These are phyloP conservation scores for Paraleonurus japonicus DNA, from an alignment of 257 asterid species.

Conservation along the genomic window DNA sequence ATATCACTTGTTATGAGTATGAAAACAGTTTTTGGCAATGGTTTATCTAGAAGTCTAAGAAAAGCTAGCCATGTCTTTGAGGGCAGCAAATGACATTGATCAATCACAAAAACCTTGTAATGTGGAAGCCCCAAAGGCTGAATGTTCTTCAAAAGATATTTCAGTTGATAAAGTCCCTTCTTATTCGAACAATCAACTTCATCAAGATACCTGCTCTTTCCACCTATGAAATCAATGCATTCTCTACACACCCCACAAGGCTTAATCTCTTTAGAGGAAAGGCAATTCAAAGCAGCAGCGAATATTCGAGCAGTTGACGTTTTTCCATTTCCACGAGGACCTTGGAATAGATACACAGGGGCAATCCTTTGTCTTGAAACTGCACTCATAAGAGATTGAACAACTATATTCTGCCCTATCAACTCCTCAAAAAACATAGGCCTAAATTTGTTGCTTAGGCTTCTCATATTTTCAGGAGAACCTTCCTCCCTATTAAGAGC, in stretches of 20 bases:
- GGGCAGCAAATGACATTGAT: slow-evolving; percentile 88
- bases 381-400: slow-evolving; percentile 68
- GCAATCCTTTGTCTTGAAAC: slow-evolving; percentile 68
- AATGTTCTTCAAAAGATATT: slow-evolving; percentile 50
- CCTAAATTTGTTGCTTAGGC: slow-evolving; percentile 80
- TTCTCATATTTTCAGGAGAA: slow-evolving; percentile 63
- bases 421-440: slow-evolving; percentile 88
- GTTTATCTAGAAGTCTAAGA: slow-evolving; percentile 78
- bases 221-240: slow-evolving; percentile 71
- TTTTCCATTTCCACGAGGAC: slow-evolving; percentile 98
- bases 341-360: slow-evolving; percentile 89
- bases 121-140: slow-evolving; percentile 39
- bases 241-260: slow-evolving; percentile 95
- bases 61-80: slow-evolving; percentile 80
- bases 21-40: slow-evolving; percentile 63
- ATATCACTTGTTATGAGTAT: slow-evolving; percentile 70
- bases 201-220: slow-evolving; percentile 50
- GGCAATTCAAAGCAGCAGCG: slow-evolving; percentile 89
- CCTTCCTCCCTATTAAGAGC: slow-evolving; percentile 50
- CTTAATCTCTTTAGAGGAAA: slow-evolving; percentile 66
- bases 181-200: slow-evolving; percentile 79
- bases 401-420: slow-evolving; percentile 80
- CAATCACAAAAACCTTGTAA: slow-evolving; percentile 68
- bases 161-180: slow-evolving; percentile 46
- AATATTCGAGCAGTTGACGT: slow-evolving; percentile 82